Base-by-base conservation (phyloP, 345 rosid genomes). In the Isatis tinctoria region DNA sequence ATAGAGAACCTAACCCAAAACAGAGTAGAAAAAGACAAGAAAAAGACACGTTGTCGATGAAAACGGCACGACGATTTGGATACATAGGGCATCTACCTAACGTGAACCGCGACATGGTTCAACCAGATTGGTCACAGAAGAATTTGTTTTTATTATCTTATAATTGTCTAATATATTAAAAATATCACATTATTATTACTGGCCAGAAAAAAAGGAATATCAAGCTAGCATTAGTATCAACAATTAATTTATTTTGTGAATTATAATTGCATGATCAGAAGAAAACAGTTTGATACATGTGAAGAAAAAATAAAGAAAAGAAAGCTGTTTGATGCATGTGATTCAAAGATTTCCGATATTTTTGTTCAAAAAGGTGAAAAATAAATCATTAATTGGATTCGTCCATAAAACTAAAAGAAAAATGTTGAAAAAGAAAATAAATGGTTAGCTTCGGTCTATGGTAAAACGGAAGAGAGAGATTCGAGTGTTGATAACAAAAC, bases 241-340 rank as follows among this genome's bases (percentile, higher is more conserved):
- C 14, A 3, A 6, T 22, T 22, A 4, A 4, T 60, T 43, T 22
- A 4, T 45, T 6, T 2, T 53, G 43, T 4, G 8, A 43, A 54
- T 33, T 73, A 22, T 33, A 44, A n/a, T 44, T 56, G 49, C 58
- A 65, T 54, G 32, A 44, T 43, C 39, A 54, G 65, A 65, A 65
- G 77, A 43, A 43, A 73, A 56, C 63, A 41, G 65, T 43, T 63
- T 73, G 76, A 63, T 72, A 17, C 76, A 63, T 72, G 76, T 72
- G 69, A 72, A 27, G 11, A 53, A 53, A 53, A 10, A 3, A 10
- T n/a, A 26, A 26, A 17, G 1, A 2, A 16, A 60, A 37, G 9
- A 72, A 49, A 51, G 68, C 18, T 59, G 59, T 26, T 47, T 37
- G 68, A 61, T 72, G 10, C 75, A 61, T 61, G 67, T 60, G 68